Percentiles rank a stretch among this genome's conserved stretches.
phyloP scores from a whole-genome alignment of 257 asterid genomes.

The Plantago ovata region DNA sequence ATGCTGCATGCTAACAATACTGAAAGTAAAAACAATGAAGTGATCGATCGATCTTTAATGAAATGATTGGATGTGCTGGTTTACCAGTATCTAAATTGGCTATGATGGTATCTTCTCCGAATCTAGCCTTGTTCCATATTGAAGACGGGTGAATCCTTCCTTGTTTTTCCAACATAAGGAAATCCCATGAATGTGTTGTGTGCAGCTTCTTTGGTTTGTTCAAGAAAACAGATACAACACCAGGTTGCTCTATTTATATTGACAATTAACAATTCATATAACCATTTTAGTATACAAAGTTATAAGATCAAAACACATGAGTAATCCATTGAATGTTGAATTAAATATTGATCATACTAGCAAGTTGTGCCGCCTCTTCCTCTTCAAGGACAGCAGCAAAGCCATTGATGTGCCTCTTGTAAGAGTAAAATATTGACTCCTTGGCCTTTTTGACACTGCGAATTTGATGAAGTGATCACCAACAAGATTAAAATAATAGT shows the following conservation, averaged over 20 bases:
- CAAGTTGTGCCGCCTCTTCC: slow-evolving; percentile 66
- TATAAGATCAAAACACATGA: not conserved
- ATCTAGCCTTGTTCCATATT: slow-evolving; percentile 54
- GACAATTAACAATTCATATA: not conserved
- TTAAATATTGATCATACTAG: slow-evolving; percentile 38
- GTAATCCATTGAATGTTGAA: too few relatives aligned
- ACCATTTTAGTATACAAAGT: not conserved
- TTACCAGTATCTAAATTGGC: slow-evolving; percentile 68
- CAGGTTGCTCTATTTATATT: slow-evolving; percentile 45
- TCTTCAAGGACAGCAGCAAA: slow-evolving; percentile 88
- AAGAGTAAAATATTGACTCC: slow-evolving; percentile 78
- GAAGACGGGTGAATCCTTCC: slow-evolving; percentile 36
- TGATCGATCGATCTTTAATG: not conserved
- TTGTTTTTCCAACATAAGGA: slow-evolving; percentile 41
- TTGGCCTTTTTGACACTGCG: slow-evolving; percentile 63
- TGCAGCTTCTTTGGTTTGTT: slow-evolving; percentile 45
- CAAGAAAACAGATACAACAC: slow-evolving; percentile 52
- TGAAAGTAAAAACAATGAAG: not conserved
- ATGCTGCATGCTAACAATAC: too few relatives aligned
- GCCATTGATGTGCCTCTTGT: slow-evolving; percentile 83
- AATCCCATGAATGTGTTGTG: slow-evolving; percentile 83
- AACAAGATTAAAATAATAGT: not conserved
- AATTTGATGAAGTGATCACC: not conserved
- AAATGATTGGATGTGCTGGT: not conserved
- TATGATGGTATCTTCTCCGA: slow-evolving; percentile 56